Base-by-base conservation (phyloP, 768 basidiomycete species). In the Symmetrospora coprosmae region DNA sequence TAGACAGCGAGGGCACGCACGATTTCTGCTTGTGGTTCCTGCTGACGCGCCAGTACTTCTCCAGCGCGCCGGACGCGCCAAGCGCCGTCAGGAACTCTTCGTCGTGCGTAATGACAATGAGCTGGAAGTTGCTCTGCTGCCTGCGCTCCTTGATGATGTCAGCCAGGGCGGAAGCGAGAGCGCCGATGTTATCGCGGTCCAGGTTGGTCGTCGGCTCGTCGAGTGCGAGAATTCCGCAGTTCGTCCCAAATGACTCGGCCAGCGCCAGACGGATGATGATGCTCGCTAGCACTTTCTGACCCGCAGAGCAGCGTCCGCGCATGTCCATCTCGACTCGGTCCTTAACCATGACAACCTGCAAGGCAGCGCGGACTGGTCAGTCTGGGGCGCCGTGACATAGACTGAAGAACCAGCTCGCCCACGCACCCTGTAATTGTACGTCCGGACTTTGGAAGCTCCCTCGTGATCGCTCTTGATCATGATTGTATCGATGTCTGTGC, bases 301-400 rank as follows among this genome's bases (percentile, higher is more conserved):
- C 94, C 1, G 94, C 94, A 16, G 87, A 90, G 74, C 94, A 99
- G 64, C 94, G 82, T 25, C 94, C 94, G 59, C 94, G 83, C 94
- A 99, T 99, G 73, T 97, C 94, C 86, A 99, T 90, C 73, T 97
- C 92, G 6, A 96, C 91, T 69, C 90, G 86, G 71, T 96, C 91
- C 75, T 99, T 99, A 51, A 85, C 87, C 92, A 99, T 97, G 65
- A 97, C 92, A 61, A 96, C 89, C 89, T 92, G 71, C 16, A 16
- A 64, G 38, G 64, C 34, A 21, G 23, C 11, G 47, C 37, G n/a
- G n/a, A n/a, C n/a, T n/a, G n/a, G n/a, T n/a, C n/a, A n/a, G n/a
- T n/a, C n/a, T n/a, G n/a, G n/a, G n/a, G n/a, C n/a, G n/a, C 6
- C 14, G 13, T 17, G 4, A 6, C 11, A 4, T 4, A 14, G 33